These are phyloP conservation scores for Phylloporus sp. DNA, from an alignment of 768 basidiomycete species.

Conservation along the genomic window DNA sequence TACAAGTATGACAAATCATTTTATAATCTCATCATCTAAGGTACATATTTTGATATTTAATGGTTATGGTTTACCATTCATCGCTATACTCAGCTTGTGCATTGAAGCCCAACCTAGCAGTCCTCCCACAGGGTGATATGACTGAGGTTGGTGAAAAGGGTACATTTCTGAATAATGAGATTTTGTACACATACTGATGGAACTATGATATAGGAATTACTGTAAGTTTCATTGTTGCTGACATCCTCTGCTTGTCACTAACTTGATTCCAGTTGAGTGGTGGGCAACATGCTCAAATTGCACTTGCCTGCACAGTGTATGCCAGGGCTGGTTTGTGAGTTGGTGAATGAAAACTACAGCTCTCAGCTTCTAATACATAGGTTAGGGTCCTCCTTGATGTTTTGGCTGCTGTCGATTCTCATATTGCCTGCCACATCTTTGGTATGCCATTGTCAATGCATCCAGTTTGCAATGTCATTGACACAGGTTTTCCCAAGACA, in stretches of 20 bases:
- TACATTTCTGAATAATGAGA: slow-evolving; percentile 17
- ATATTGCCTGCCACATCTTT: slow-evolving; percentile 83
- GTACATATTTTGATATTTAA: slow-evolving; percentile 28
- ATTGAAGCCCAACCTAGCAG: slow-evolving; percentile 68
- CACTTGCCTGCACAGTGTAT: slow-evolving; percentile 86
- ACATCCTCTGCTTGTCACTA: slow-evolving; percentile 13
- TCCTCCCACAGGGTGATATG: slow-evolving; percentile 77
- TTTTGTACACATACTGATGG: not conserved
- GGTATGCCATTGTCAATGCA: slow-evolving; percentile 42
- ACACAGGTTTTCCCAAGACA: slow-evolving; percentile 41
- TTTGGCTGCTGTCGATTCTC: slow-evolving; percentile 79
- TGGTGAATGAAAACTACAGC: no score
- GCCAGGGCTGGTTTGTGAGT: slow-evolving; percentile 82
- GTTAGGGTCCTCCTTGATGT: slow-evolving; percentile 76
- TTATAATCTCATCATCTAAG: slow-evolving; percentile 78
- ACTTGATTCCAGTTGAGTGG: slow-evolving; percentile 57
- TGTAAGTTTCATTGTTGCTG: slow-evolving; percentile 32
- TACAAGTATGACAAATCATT: slow-evolving; percentile 83
- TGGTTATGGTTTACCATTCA: not conserved
- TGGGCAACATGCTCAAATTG: slow-evolving; percentile 78
- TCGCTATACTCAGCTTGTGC: slow-evolving; percentile 61
- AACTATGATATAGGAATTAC: slow-evolving; percentile 43
- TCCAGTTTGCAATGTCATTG: not conserved
- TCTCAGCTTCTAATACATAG: not conserved
- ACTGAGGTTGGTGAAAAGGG: slow-evolving; percentile 87